Base-by-base conservation (phyloP, 495 filamentous ascomycete species). In the Podospora pseudocomata region DNA sequence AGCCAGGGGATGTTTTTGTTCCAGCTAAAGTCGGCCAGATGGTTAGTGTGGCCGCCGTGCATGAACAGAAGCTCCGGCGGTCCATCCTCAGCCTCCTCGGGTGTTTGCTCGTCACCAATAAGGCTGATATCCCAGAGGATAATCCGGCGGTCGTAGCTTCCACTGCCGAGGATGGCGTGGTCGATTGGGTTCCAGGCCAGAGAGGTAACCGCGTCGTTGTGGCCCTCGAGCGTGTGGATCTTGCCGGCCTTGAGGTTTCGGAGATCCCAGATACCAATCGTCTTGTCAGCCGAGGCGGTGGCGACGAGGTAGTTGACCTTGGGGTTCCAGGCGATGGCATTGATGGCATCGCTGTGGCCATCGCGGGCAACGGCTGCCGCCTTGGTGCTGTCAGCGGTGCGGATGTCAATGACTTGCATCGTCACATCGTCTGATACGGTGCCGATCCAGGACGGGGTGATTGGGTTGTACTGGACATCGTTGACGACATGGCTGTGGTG, bases 31-130 rank as follows among this genome's bases (percentile, higher is more conserved):
- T 99, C 96, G 11, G 91, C 91, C 55, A 99, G 88, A 65, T 94
- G 90, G 76, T 97, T 97, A 18, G 94, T 99, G 80, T 98, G 96
- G 26, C 96, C 96, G 67, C 95, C 96, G 72, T 99, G 96, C 95
- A 99, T 99, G 77, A 99, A 99, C 16, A 97, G 81, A 90, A 99
- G 84, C 77, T 99, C 96, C 55, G 96, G 95, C 9, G 93, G 92
- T 0, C 96, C 96, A 77, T 99, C 96, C 71, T 98, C 96, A n/a
- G 87, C 87, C 79, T 99, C 96, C 66, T 98, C 96, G 0, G 92
- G 91, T 7, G 89, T 90, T 80, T 98, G 96, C 80, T 99, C 96
- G 71, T 96, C 92, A 26, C 96, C 96, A 49, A 94, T 88, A 65
- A 88, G 86, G 78, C 91, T 92, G 34, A 97, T 80, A 74, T 99